A percentile compares a stretch with the other conserved stretches of the same genome.
Conservation (phyloP, 495 filamentous ascomycete genomes). For the Chlorociboria aeruginascens region DNA sequence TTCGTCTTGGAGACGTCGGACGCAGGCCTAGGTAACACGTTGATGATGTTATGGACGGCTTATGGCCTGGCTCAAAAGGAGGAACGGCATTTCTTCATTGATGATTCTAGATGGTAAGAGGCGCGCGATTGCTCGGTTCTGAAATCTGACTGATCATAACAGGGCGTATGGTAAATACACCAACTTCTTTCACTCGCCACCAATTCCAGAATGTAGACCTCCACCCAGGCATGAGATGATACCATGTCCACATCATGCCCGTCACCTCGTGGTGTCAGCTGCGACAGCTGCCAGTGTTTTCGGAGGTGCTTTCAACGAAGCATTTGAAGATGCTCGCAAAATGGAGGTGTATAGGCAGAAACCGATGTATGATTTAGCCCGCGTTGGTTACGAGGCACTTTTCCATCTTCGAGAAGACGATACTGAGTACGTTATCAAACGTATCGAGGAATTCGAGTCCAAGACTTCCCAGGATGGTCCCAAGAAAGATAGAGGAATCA, state of each 20-base stretch:
- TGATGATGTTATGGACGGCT: constrained; percentile 65
- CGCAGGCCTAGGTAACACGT: constrained; percentile 53
- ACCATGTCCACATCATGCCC: constrained; percentile 57
- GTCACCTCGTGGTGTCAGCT: constrained; percentile 57
- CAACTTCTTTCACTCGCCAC: constrained; percentile 51
- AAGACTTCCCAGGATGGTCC: constrained; percentile 25
- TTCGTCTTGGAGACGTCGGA: constrained; percentile 56
- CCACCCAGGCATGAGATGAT: constrained; percentile 52
- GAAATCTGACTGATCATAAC: not conserved
- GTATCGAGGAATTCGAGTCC: constrained; percentile 32
- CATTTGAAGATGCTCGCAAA: constrained; percentile 34
- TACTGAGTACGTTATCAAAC: constrained; percentile 38
- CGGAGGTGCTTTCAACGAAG: constrained; percentile 38
- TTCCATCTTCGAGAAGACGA: constrained; percentile 50
- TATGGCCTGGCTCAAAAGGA: constrained; percentile 64
- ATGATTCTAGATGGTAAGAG: constrained; percentile 55
- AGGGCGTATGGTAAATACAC: constrained; percentile 58
- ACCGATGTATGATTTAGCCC: constrained; percentile 47
- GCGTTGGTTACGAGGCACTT: constrained; percentile 49
- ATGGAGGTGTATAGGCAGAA: constrained; percentile 36
- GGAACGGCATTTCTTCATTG: constrained; percentile 58
- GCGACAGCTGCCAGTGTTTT: constrained; percentile 45
- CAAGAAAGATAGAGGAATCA: constrained; percentile 25
- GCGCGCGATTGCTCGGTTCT: not conserved
- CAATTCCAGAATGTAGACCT: constrained; percentile 40